These are phyloP conservation scores for Teunomyces funiuensis DNA, from an alignment of 805 yeast genomes.

Conservation along the genomic window DNA sequence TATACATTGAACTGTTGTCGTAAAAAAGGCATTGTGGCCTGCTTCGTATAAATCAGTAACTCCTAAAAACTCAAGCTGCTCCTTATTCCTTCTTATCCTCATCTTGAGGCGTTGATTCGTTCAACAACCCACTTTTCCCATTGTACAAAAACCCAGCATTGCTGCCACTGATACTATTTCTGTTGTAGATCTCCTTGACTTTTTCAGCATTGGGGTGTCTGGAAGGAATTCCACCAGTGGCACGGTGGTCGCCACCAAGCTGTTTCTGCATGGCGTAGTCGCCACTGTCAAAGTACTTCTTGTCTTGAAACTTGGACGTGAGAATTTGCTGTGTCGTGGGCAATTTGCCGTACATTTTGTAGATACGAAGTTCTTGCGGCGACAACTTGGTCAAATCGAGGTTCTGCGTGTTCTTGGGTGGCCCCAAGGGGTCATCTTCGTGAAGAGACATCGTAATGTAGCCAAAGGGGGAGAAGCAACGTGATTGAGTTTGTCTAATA, in stretches of 20 bases:
- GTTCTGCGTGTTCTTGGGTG: constrained; percentile 43
- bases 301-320: constrained; percentile 74
- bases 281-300: constrained; percentile 92
- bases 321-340: constrained; percentile 80
- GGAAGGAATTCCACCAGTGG: constrained; percentile 39
- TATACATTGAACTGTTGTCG: not conserved
- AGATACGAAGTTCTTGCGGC: constrained; percentile 78
- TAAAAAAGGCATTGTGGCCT: too few species aligned
- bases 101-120: constrained; percentile 44
- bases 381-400: constrained; percentile 58
- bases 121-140: constrained; percentile 55
- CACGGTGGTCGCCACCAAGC: constrained; percentile 25
- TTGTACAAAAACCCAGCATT: constrained; percentile 44
- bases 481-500: not conserved
- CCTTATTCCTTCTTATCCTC: constrained; percentile 1
- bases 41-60: not conserved
- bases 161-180: constrained; percentile 56
- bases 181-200: constrained; percentile 55
- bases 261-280: constrained; percentile 81
- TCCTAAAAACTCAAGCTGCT: not conserved
- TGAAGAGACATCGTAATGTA: constrained; percentile 27
- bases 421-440: constrained; percentile 53
- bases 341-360: constrained; percentile 78
- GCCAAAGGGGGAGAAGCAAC: not conserved
- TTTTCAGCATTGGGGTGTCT: constrained; percentile 56